Evolutionary conservation across 2,329 filamentous ascomycete genomes (phyloP), one percentile per base, ranked within the genome.

Genomic region (Cercospora sesami): DNA sequence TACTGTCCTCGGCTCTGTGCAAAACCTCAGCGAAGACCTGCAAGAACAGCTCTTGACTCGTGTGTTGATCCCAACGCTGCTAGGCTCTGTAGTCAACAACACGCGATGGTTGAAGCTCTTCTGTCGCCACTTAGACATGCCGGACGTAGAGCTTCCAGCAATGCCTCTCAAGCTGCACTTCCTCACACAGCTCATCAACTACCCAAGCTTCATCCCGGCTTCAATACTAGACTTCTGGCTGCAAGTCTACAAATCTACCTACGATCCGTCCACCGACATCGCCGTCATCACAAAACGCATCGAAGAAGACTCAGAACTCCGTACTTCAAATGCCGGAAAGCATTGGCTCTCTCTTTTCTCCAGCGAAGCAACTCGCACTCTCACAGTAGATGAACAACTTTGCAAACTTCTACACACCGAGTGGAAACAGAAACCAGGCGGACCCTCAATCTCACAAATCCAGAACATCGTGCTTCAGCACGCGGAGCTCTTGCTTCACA

Each of bases 301-400:
- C 0, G 39, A 31, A 28, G 63, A 67, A 5, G 64, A 74, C 74
- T 1, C 48, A 65, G 45, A 71, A 51, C 33, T 72, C n/a, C 69
- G 63, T 16, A 39, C 36, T 31, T 68, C 69, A 5, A 71, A 69
- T 63, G 69, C 65, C 16, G 67, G 67, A 18, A 64, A 62, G 57
- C 69, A 72, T 33, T 80, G 76, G 75, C 69, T 79, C 8, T 42
- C 63, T 0, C 33, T 76, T 12, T 79, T 75, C 65, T 72, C 66
- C 7, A 16, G 30, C 16, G 60, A 21, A 14, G 26, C 66, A 18
- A 26, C 16, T 14, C 26, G 2, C 23, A 23, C n/a, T 16, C 16
- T 66, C 31, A n/a, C 64, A 8, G 10, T 42, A 14, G 30, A 28
- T 21, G 45, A 18, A 2, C 63, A 23, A 26, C 58, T 59, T 2